Evolutionary conservation across 192 early-diverging fungal genomes (phyloP), one percentile per base, ranked within the genome.

Genomic region (Lobosporangium transversale): DNA sequence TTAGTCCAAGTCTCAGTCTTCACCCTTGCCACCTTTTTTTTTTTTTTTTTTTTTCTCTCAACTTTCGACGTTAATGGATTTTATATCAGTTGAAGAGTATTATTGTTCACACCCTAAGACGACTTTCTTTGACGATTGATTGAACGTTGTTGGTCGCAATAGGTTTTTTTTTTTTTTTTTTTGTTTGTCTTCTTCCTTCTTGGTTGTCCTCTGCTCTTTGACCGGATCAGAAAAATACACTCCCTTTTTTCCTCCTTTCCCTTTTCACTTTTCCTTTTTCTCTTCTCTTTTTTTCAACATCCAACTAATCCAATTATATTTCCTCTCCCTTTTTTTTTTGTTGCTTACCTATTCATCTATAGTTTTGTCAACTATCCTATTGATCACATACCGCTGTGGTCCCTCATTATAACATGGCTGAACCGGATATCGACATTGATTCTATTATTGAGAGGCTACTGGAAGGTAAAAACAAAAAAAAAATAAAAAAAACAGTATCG

Each of bases 381-480:
- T 33, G 4, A 24, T 18, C 23, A 40, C 18, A 15, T 14, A 10
- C 33, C 8, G 44, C 23, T 33, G 18, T 43, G 18, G 18, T 55
- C 10, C 8, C 58, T 52, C 36, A 53, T 57, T 40, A 87, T 87
- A 84, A 70, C 83, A 87, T 87, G 86, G 74, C 83, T 56, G 86
- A 87, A 57, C 30, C 50, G 48, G 85, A 87, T 59, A 90, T 91
- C 68, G 92, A 97, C 68, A 82, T 97, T 56, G 95, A 97, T 80
- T 92, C 91, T 24, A 90, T 97, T 52, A 96, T 97, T 81, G 91
- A 93, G 65, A 82, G 95, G 54, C 88, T 97, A 44, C 83, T 97
- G 52, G 95, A 97, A 94, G 95, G 95, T 96, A 85, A 66, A 20
- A 47, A 17, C 55, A 21, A 58, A 20, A 10, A 50, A 43, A 12